These are phyloP conservation scores for Phytophthora ramorum DNA, from an alignment of 352 stramenopile species.

Conservation along the genomic window DNA sequence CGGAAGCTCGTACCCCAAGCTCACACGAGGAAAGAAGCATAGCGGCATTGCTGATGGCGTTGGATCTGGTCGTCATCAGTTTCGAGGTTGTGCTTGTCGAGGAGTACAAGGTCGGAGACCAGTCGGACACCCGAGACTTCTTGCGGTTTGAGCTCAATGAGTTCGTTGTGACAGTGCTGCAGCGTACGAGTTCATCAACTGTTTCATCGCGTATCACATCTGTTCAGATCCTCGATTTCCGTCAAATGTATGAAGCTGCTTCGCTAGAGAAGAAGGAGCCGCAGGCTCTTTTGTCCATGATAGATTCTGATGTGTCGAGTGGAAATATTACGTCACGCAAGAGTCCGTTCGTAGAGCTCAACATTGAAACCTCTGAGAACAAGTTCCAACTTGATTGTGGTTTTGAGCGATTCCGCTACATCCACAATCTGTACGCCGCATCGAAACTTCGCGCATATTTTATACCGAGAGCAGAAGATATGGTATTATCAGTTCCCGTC, in stretches of 20 bases:
- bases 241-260: constrained; percentile 38
- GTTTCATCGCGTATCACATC: constrained; percentile 67
- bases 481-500: background rate
- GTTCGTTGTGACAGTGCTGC: constrained; percentile 71
- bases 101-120: constrained; percentile 33
- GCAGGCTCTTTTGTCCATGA: constrained; percentile 39
- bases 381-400: constrained; percentile 64
- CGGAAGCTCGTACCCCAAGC: constrained; percentile 48
- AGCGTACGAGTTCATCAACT: constrained; percentile 55
- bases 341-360: constrained; percentile 56
- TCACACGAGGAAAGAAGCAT: constrained; percentile 53
- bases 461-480: constrained; percentile 22
- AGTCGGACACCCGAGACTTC: constrained; percentile 58
- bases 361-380: constrained; percentile 61
- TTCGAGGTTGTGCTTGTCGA: constrained; percentile 52
- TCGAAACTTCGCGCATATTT: constrained; percentile 78
- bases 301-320: constrained; percentile 11
- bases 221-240: constrained; percentile 76
- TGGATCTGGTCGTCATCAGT: constrained; percentile 72
- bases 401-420: constrained; percentile 73
- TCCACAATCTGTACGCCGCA: constrained; percentile 71
- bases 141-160: constrained; percentile 73
- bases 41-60: constrained; percentile 67
- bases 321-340: constrained; percentile 9
- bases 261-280: constrained; percentile 30